Evolutionary conservation across 1,284 basidiomycete genomes (phyloP), one percentile per base, ranked within the genome.

Genomic region (Stereum hirsutum): DNA sequence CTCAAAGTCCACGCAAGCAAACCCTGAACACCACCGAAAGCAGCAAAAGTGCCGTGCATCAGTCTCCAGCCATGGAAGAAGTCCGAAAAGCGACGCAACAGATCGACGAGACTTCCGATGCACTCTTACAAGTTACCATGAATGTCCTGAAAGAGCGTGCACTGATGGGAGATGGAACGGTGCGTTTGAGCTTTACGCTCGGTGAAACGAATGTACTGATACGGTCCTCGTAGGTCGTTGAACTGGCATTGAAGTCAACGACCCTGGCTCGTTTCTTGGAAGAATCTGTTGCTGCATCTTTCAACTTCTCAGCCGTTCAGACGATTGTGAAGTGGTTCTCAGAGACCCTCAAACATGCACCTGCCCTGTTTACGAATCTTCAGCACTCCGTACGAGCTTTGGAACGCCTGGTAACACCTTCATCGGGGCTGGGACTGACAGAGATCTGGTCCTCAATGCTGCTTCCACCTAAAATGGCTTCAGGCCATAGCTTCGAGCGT

Each of bases 371-470:
- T 41, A 41, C 47, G 1, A 39, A 46, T 25, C 50, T 78, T 26
- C 49, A 49, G 11, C 44, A 42, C 20, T 52, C 57, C 23, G 62
- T 60, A 11, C 46, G 57, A 39, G 46, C 51, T 24, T 58, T 83
- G 4, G 59, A 64, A 41, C 54, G 63, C 3, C 47, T 58, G 3
- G 59, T 76, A n/a, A 70, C 70, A n/a, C 64, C 71, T 5, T 67
- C 69, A 14, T 68, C 69, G 17, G 81, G 81, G 8, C 62, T 70
- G 21, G 79, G 79, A 21, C 53, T 83, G 49, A 61, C 66, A 25
- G 65, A 75, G 12, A 68, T 81, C 26, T 81, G 78, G 78, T 62
- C 64, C 15, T 20, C 26, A 21, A 15, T 27, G 17, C 6, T 30
- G 11, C 6, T 20, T 35, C 20, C 15, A 12, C 41, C 15, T 12